Base-by-base conservation (phyloP, 345 rosid species). In the Lepidium aucheri region DNA sequence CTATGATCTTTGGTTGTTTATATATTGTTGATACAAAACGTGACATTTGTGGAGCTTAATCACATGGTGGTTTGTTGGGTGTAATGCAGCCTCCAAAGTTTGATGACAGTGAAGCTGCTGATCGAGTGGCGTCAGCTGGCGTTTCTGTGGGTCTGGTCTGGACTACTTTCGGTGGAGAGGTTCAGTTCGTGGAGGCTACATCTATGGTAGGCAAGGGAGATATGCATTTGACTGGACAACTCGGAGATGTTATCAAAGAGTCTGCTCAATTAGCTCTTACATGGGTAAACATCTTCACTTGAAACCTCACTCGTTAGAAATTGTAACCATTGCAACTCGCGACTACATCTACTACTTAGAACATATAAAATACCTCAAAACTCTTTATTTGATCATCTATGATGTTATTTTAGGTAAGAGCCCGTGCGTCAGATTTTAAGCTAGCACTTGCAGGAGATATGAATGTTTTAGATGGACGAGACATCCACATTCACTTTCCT, bases 151-250 rank as follows among this genome's bases (percentile, higher is more conserved):
- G 99, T 65, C 96, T 94, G 55, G 99, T 94, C 32, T 94, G 99
- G 99, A 94, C 99, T 73, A 69, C 84, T 67, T 84, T 94, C 78
- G 99, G 99, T 55, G 99, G 99, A 60, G 99, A 94, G 81, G 99
- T 90, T 40, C 99, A 94, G 76, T 94, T 86, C 71, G 92, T 94
- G 64, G 99, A 94, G 81, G 99, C 95, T 67, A 80, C 95, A 39
- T 74, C 90, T 50, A 94, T 86, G 96, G 84, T 36, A 10, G 99
- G 99, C 38, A 90, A 82, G 80, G 99, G 99, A 14, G 99, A 86
- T 67, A 72, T 94, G 65, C 99, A 87, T 81, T 89, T 94, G 61
- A 94, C 99, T 3, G 99, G 99, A 50, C 99, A 94, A 74, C 95
- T 94, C 14, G 99, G 99, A 70, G 99, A 94, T 84, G 97, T 94